phyloP scores from a whole-genome alignment of 805 yeast genomes.

The Candida bentonensis region DNA sequence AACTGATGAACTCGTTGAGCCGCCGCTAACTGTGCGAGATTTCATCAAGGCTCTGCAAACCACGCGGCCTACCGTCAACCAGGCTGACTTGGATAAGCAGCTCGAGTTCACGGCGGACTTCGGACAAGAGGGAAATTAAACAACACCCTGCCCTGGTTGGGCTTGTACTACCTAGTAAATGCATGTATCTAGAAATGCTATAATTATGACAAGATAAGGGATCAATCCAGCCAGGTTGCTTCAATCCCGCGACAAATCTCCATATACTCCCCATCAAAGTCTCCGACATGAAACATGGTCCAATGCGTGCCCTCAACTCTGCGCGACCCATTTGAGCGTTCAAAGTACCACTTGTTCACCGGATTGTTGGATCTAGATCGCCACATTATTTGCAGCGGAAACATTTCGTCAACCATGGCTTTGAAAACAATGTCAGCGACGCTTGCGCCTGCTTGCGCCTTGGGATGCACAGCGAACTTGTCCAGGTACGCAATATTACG shows the following conservation, averaged over 20 bases:
- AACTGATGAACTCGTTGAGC: slow-evolving; percentile 81
- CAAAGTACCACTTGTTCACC: slow-evolving; percentile 96
- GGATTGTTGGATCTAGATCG: slow-evolving; percentile 78
- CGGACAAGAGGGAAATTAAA: slow-evolving; percentile 88
- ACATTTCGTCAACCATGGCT: slow-evolving; percentile 47
- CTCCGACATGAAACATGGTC: slow-evolving; percentile 33
- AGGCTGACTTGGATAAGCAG: slow-evolving; percentile 67
- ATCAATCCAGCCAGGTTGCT: background rate
- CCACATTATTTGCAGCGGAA: slow-evolving; percentile 72
- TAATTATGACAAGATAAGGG: background rate
- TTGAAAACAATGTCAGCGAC: slow-evolving; percentile 90
- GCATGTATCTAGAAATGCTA: too few relatives aligned
- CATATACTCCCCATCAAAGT: slow-evolving; percentile 32
- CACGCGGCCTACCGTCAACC: slow-evolving; percentile 91
- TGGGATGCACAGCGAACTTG: slow-evolving; percentile 79
- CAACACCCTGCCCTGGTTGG: background rate
- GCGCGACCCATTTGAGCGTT: slow-evolving; percentile 63
- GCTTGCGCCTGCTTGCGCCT: slow-evolving; percentile 81
- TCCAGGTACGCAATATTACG: slow-evolving; percentile 64
- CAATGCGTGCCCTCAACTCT: slow-evolving; percentile 29
- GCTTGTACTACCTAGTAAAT: background rate
- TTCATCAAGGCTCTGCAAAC: slow-evolving; percentile 83
- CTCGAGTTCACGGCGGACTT: slow-evolving; percentile 84
- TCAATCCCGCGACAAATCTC: slow-evolving; percentile 41
- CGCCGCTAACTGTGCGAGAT: slow-evolving; percentile 79